Percentiles rank a stretch among this genome's conserved stretches.
These are phyloP conservation scores for Camptophora hylomeconis DNA, from an alignment of 2,329 filamentous ascomycete genomes.

Conservation along the genomic window DNA sequence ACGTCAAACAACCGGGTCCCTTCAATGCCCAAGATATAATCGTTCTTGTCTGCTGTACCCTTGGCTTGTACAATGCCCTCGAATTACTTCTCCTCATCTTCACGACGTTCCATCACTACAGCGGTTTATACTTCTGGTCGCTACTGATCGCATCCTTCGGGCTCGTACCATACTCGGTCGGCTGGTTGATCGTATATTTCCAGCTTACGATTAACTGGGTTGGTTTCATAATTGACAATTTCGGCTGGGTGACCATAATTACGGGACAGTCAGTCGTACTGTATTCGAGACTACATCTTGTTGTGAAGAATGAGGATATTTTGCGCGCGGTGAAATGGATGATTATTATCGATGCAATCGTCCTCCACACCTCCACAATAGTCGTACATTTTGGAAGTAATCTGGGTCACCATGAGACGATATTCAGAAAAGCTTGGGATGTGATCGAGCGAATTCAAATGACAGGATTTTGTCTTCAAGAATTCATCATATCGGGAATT, in stretches of 20 bases:
- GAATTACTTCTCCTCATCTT: constrained; percentile 36
- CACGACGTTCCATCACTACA: constrained; percentile 32
- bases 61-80: constrained; percentile 37
- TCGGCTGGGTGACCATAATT: constrained; percentile 35
- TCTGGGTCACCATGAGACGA: constrained; percentile 14
- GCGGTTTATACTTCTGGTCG: constrained; percentile 38
- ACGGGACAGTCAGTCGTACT: constrained; percentile 37
- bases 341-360: constrained; percentile 31
- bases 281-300: constrained; percentile 36
- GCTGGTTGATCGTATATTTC: constrained; percentile 36
- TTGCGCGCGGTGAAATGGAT: constrained; percentile 30
- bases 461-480: constrained; percentile 32
- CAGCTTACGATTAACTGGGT: constrained; percentile 21
- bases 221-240: constrained; percentile 27
- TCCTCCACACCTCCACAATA: constrained; percentile 32
- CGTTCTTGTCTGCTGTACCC: constrained; percentile 31
- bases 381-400: constrained; percentile 23
- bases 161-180: constrained; percentile 31
- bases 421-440: constrained; percentile 25
- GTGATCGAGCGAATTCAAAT: constrained; percentile 33
- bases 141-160: constrained; percentile 30
- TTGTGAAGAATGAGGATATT: constrained; percentile 26
- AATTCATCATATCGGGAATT: constrained; percentile 33
- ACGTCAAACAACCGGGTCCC: too few relatives aligned
- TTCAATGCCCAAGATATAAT: constrained; percentile 24